Percentiles rank a stretch among this genome's conserved stretches.
These are phyloP conservation scores for Kwoniella sp. DNA, from an alignment of 768 basidiomycete genomes.

Conservation along the genomic window DNA sequence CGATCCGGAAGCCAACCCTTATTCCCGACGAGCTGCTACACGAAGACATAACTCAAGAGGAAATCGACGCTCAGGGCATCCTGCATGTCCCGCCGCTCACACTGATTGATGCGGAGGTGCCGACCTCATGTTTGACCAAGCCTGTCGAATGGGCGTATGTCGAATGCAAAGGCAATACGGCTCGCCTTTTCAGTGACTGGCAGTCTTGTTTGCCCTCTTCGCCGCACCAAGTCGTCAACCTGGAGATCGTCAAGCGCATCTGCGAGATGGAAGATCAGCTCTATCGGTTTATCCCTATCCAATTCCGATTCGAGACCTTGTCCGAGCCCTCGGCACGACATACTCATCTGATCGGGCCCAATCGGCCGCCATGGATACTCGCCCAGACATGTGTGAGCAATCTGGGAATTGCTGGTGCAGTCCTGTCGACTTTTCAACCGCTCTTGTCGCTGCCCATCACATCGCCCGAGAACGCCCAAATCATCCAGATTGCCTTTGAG, in stretches of 20 bases:
- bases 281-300: neutral
- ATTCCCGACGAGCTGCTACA: conserved; percentile 13
- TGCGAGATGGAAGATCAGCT: conserved; percentile 6
- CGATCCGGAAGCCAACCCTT: conserved; percentile 3
- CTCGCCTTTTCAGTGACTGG: conserved; percentile 5
- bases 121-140: neutral
- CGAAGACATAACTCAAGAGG: conserved; percentile 16
- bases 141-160: conserved; percentile 17
- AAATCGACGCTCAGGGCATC: conserved; percentile 4
- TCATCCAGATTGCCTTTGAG: conserved; percentile 6
- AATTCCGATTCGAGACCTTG: conserved; percentile 6
- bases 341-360: conserved; percentile 1
- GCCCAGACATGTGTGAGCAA: conserved; percentile 14
- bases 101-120: neutral
- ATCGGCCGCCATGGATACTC: conserved; percentile 16
- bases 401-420: neutral
- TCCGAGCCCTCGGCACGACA: neutral
- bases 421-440: conserved; percentile 9
- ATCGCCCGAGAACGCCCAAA: neutral
- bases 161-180: conserved; percentile 5
- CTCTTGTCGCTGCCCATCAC: neutral
- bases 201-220: neutral
- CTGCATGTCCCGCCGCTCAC: neutral
- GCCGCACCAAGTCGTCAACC: neutral
- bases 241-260: neutral